A percentile compares a stretch with the other conserved stretches of the same genome.
Conservation (phyloP, 129 eudicot genomes). For the Arctium minus region DNA sequence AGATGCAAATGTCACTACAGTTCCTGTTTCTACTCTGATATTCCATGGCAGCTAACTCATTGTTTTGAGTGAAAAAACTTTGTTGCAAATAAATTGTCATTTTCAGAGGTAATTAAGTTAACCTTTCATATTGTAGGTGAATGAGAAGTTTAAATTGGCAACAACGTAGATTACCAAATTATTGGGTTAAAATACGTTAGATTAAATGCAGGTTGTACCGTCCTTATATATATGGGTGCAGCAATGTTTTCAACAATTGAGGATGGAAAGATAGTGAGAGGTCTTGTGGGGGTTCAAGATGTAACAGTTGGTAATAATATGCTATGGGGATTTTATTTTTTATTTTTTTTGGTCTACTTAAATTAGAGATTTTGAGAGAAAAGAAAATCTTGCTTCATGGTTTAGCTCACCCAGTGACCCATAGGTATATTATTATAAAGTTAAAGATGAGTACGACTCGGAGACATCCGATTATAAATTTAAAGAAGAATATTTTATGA, state of each 20-base stretch:
- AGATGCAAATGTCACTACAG: too few relatives aligned
- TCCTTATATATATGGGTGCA: conserved; percentile 33
- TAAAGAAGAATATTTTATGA: neutral
- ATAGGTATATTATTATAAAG: neutral
- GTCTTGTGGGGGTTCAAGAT: conserved; percentile 72
- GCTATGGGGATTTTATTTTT: conserved; percentile 63
- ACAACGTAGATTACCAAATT: too few relatives aligned
- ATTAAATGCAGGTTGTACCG: conserved; percentile 43
- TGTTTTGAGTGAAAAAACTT: too few relatives aligned
- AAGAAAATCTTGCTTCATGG: conserved; percentile 38
- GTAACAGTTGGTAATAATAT: conserved; percentile 86
- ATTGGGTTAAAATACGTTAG: neutral
- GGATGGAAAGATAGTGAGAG: conserved; percentile 78
- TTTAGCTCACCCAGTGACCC: conserved; percentile 20
- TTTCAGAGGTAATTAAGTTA: too few relatives aligned
- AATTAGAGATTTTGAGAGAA: conserved; percentile 53
- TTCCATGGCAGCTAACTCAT: too few relatives aligned
- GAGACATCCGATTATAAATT: neutral
- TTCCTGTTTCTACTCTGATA: too few relatives aligned
- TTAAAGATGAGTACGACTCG: neutral
- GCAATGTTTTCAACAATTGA: conserved; percentile 63
- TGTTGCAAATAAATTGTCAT: too few relatives aligned
- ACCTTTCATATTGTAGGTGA: too few relatives aligned
- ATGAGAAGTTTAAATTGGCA: too few relatives aligned
- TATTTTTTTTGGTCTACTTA: conserved; percentile 14